Percentiles rank a stretch among this genome's conserved stretches.
Conservation (phyloP, 345 rosid species). For the Ceriops zippeliana region DNA sequence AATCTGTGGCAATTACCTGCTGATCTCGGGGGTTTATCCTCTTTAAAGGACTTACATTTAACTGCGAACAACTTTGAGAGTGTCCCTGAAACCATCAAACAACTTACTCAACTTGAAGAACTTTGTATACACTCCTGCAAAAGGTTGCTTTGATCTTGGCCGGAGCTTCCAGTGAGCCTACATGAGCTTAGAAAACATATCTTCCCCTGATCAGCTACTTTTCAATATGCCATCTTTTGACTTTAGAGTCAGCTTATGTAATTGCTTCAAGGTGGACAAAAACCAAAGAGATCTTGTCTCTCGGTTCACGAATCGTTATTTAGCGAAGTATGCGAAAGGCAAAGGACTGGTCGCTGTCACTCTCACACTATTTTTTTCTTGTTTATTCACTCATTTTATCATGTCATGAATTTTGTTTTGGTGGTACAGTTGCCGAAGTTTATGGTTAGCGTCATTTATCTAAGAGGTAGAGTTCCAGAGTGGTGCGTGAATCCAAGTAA, state of each 20-base stretch:
- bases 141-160: conserved; percentile 2
- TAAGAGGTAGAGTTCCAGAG: too few species aligned
- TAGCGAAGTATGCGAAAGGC: too few species aligned
- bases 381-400: too few species aligned
- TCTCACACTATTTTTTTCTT: background rate
- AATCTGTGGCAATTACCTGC: background rate
- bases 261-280: background rate
- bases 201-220: background rate
- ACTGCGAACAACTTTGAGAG: conserved; percentile 1
- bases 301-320: background rate
- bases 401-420: too few species aligned
- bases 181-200: background rate
- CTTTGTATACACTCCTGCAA: background rate
- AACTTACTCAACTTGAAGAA: background rate
- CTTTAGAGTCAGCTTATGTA: background rate
- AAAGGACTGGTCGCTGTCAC: too few species aligned
- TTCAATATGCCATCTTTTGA: background rate
- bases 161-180: conserved; percentile 11
- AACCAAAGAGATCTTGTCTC: background rate
- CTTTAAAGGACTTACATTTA: background rate
- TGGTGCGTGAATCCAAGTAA: too few species aligned
- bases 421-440: too few species aligned
- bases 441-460: too few species aligned
- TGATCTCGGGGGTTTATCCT: conserved; percentile 4
- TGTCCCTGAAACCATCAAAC: conserved; percentile 6